Conservation (phyloP, 2,329 filamentous ascomycete genomes). For the Trichoderma gracile region DNA sequence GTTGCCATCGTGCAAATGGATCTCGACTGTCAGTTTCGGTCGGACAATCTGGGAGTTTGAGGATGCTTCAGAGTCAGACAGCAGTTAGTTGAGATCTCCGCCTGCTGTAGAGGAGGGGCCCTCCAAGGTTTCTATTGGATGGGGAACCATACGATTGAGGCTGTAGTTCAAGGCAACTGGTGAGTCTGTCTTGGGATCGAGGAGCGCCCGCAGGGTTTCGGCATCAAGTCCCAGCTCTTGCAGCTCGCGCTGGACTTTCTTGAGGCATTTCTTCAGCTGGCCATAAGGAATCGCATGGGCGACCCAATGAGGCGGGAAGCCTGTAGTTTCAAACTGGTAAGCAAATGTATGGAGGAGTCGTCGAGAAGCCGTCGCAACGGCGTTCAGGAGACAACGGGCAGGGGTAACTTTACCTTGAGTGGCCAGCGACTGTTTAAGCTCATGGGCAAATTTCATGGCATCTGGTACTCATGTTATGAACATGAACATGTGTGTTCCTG, state of each 20-base stretch:
- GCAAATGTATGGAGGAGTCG: not conserved
- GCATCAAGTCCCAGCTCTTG: slow-evolving; percentile 69
- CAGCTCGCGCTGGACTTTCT: slow-evolving; percentile 73
- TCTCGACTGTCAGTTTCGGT: slow-evolving; percentile 69
- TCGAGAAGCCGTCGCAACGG: not conserved
- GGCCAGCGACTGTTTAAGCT: slow-evolving; percentile 69
- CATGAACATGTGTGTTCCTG: not conserved
- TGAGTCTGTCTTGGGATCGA: slow-evolving; percentile 52
- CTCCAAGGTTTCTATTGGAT: no score
- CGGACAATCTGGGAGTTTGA: slow-evolving; percentile 52
- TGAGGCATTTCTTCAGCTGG: slow-evolving; percentile 86
- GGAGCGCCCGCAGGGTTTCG: slow-evolving; percentile 66
- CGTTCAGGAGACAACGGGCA: not conserved
- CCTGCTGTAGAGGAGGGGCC: not conserved
- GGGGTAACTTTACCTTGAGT: slow-evolving; percentile 50
- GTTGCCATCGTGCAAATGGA: slow-evolving; percentile 66
- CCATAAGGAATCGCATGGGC: slow-evolving; percentile 79
- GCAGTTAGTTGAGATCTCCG: not conserved
- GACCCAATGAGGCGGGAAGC: slow-evolving; percentile 72
- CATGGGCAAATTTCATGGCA: slow-evolving; percentile 82
- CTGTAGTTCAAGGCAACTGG: slow-evolving; percentile 55
- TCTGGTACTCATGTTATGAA: slow-evolving; percentile 22
- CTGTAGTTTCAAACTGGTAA: slow-evolving; percentile 37
- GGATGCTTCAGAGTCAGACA: slow-evolving; percentile 34
- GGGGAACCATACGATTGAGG: slow-evolving; percentile 47